Conservation (phyloP, 2,329 filamentous ascomycete species). For the Scedosporium minutisporum region DNA sequence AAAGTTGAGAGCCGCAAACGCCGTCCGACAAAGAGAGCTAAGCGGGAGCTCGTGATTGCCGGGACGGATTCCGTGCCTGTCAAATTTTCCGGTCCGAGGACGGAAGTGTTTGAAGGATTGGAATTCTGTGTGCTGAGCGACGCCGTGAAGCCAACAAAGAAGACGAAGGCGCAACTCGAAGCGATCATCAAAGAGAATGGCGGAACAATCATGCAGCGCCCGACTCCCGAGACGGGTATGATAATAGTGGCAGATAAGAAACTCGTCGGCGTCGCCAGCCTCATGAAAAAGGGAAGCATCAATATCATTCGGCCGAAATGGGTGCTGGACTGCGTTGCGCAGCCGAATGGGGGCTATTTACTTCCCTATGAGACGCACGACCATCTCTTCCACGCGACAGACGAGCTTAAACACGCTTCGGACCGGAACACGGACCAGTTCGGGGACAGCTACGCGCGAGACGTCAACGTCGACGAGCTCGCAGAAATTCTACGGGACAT, state of each 20-base stretch:
- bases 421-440: constrained; percentile 61
- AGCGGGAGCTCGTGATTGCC: constrained; percentile 59
- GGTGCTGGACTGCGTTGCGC: constrained; percentile 72
- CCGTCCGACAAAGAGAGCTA: constrained; percentile 49
- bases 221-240: constrained; percentile 47
- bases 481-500: constrained; percentile 38
- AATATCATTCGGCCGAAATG: constrained; percentile 73
- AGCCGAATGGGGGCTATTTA: constrained; percentile 46
- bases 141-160: constrained; percentile 58
- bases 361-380: constrained; percentile 45
- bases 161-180: constrained; percentile 70
- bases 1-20: constrained; percentile 61
- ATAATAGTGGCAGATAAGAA: constrained; percentile 73
- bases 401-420: constrained; percentile 43
- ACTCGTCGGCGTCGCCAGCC: constrained; percentile 70
- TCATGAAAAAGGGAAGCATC: constrained; percentile 61
- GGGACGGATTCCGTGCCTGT: constrained; percentile 45
- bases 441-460: constrained; percentile 74
- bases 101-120: constrained; percentile 62
- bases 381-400: constrained; percentile 64
- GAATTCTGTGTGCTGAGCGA: constrained; percentile 81
- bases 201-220: constrained; percentile 67
- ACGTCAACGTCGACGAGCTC: constrained; percentile 57
- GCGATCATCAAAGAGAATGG: constrained; percentile 74
- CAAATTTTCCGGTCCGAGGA: constrained; percentile 45